Evolutionary conservation across 257 asterid genomes (phyloP).

Genomic region (Cynanchum wilfordii): DNA sequence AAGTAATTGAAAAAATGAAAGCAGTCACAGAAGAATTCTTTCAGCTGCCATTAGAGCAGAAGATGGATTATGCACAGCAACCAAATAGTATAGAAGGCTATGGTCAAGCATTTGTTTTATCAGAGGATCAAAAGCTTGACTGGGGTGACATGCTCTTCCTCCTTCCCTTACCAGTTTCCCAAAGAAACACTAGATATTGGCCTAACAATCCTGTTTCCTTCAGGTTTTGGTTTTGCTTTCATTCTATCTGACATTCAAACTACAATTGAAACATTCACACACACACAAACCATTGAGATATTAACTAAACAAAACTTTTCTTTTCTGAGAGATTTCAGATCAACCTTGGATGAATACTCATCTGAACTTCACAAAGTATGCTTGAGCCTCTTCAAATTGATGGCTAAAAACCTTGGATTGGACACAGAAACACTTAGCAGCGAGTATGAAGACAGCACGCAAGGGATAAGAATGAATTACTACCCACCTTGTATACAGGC

Average conservation of each 20-base stretch:
- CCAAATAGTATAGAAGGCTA: slow-evolving; percentile 35
- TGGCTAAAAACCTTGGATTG: slow-evolving; percentile 32
- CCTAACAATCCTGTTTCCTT: slow-evolving; percentile 25
- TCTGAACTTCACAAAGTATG: slow-evolving; percentile 20
- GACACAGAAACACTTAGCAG: slow-evolving; percentile 18
- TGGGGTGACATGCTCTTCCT: slow-evolving; percentile 37
- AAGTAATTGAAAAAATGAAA: slow-evolving; percentile 36
- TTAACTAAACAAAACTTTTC: background rate
- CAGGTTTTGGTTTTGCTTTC: slow-evolving; percentile 13
- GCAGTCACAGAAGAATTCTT: slow-evolving; percentile 26
- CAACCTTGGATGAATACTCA: slow-evolving; percentile 31
- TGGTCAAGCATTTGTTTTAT: slow-evolving; percentile 37
- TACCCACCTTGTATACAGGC: slow-evolving; percentile 35
- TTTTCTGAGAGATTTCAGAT: slow-evolving; percentile 10
- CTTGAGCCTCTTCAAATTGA: slow-evolving; percentile 16
- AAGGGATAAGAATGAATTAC: slow-evolving; percentile 40
- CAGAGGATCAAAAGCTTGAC: slow-evolving; percentile 40
- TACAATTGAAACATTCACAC: background rate
- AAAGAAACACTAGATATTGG: slow-evolving; percentile 27
- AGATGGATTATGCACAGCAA: slow-evolving; percentile 25
- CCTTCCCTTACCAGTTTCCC: slow-evolving; percentile 22
- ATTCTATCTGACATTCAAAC: background rate
- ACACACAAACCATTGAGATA: background rate
- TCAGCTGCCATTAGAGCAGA: slow-evolving; percentile 32
- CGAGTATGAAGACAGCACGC: slow-evolving; percentile 28